Evolutionary conservation across 768 basidiomycete species (phyloP).

Genomic region (Lentinus brumalis): DNA sequence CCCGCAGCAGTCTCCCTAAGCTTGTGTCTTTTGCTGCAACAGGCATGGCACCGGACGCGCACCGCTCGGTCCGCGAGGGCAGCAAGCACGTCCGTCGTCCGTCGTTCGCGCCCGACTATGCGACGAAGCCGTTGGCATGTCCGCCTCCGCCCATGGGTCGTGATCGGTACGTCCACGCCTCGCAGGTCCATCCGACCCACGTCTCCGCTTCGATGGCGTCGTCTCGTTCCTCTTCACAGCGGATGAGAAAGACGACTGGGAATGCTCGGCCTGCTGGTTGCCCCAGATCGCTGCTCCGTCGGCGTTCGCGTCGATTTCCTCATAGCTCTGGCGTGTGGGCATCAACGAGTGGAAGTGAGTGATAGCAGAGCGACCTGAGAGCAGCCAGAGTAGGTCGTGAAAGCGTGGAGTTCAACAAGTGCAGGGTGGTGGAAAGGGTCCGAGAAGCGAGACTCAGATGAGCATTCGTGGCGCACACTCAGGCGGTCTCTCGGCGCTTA

Average conservation of each 20-base stretch:
- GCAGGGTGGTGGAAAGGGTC: too few relatives aligned
- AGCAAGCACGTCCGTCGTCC: constrained; percentile 14
- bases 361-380: too few relatives aligned
- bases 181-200: constrained; percentile 32
- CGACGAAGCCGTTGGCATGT: not conserved
- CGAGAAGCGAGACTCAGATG: too few relatives aligned
- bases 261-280: constrained; percentile 18
- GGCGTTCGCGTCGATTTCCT: not conserved
- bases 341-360: not conserved
- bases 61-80: too few relatives aligned
- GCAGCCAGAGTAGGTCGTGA: too few relatives aligned
- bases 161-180: constrained; percentile 25
- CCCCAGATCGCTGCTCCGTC: constrained; percentile 8
- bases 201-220: constrained; percentile 26
- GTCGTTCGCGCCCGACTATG: constrained; percentile 29
- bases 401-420: too few relatives aligned
- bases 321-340: not conserved
- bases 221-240: constrained; percentile 25
- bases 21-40: too few relatives aligned
- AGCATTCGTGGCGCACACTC: too few relatives aligned
- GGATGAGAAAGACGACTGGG: constrained; percentile 26
- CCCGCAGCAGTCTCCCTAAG: too few relatives aligned
- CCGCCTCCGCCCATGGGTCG: constrained; percentile 18
- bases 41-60: too few relatives aligned
- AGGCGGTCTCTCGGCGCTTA: too few relatives aligned